Evolutionary conservation across 1,284 basidiomycete genomes (phyloP).

Genomic region (Leccinum subrobustum): DNA sequence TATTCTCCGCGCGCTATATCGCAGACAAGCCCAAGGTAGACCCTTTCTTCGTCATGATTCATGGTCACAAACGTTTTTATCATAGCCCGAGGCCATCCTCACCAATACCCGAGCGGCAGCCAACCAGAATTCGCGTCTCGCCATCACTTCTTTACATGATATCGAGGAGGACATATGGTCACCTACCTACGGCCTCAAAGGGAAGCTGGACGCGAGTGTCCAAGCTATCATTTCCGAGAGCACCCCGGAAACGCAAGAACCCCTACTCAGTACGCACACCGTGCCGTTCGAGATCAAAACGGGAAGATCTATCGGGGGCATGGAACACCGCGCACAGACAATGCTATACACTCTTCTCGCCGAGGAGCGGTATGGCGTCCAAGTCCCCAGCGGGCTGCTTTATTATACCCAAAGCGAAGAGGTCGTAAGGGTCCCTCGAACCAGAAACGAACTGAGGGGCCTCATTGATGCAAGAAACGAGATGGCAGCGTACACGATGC

Average conservation of each 20-base stretch:
- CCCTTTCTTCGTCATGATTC: background rate
- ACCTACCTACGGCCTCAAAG: slow-evolving; percentile 92
- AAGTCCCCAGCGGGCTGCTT: slow-evolving; percentile 76
- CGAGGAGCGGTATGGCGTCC: slow-evolving; percentile 81
- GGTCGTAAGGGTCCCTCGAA: slow-evolving; percentile 78
- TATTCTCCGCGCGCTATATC: slow-evolving; percentile 67
- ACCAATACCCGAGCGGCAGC: slow-evolving; percentile 58
- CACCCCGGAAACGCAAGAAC: slow-evolving; percentile 21
- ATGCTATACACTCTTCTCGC: slow-evolving; percentile 95
- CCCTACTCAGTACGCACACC: slow-evolving; percentile 38
- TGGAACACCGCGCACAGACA: slow-evolving; percentile 97
- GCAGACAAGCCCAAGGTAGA: slow-evolving; percentile 57
- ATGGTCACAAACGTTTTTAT: background rate
- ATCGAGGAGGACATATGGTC: slow-evolving; percentile 99
- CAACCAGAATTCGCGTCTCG: slow-evolving; percentile 54
- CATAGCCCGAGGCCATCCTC: slow-evolving; percentile 61
- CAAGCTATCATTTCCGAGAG: slow-evolving; percentile 60
- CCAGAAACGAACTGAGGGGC: slow-evolving; percentile 81
- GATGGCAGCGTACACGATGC: slow-evolving; percentile 76
- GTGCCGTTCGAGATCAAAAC: slow-evolving; percentile 97
- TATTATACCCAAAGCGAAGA: slow-evolving; percentile 94
- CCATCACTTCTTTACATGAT: slow-evolving; percentile 75
- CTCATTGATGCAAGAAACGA: slow-evolving; percentile 85
- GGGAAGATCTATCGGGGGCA: slow-evolving; percentile 70
- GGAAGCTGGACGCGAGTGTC: slow-evolving; percentile 92